Percentiles rank a stretch among this genome's conserved stretches.
Evolutionary conservation across 257 asterid species (phyloP).

Genomic region (Mentha longifolia): DNA sequence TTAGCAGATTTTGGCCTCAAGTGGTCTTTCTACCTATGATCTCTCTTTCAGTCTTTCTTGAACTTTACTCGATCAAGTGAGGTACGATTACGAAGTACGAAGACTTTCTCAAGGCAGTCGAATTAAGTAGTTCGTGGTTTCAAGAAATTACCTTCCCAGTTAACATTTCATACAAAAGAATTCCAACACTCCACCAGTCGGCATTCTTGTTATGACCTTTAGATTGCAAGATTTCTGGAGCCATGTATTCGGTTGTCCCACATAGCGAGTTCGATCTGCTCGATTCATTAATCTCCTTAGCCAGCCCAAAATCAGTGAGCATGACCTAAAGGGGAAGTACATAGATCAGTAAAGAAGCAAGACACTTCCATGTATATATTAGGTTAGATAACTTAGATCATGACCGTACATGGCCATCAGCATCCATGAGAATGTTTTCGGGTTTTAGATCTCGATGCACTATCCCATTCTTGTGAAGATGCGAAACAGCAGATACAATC

Average conservation of each 20-base stretch:
- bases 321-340: constrained; percentile 56
- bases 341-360: constrained; percentile 28
- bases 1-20: neutral
- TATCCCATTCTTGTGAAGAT: constrained; percentile 87
- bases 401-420: constrained; percentile 85
- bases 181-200: constrained; percentile 97
- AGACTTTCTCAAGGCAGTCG: neutral
- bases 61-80: constrained; percentile 3
- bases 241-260: constrained; percentile 97
- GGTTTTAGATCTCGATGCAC: constrained; percentile 97
- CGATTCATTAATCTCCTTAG: constrained; percentile 87
- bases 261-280: constrained; percentile 90
- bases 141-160: constrained; percentile 70
- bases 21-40: neutral
- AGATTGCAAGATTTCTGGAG: constrained; percentile 81
- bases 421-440: constrained; percentile 95
- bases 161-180: constrained; percentile 90
- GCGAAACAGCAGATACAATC: constrained; percentile 95
- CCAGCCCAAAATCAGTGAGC: constrained; percentile 94
- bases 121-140: neutral
- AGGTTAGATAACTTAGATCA: neutral
- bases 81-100: neutral
- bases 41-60: neutral
- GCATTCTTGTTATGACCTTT: constrained; percentile 88
- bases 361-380: neutral